Evolutionary conservation across 2,329 filamentous ascomycete species (phyloP), one percentile per base, ranked within the genome.

Genomic region (Xylariaceae sp.): DNA sequence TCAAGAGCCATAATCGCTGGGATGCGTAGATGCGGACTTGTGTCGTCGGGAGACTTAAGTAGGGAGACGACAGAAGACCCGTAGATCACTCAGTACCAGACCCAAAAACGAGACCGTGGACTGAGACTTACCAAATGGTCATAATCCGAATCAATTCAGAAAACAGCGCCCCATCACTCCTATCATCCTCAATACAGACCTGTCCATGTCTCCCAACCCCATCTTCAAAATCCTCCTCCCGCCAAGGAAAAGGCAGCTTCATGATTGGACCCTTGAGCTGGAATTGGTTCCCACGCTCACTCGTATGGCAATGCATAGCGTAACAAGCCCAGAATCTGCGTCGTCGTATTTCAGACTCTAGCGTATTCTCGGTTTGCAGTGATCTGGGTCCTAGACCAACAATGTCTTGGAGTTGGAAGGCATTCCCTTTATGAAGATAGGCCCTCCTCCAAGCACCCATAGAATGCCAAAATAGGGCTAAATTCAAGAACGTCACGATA

Each of bases 341-440:
- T 6, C 50, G 50, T 28, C 46, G 45, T 22, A 46, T 46, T 42
- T 53, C 46, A 31, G 46, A 45, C 42, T 53, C 34, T n/a, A 49
- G 31, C 2, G 41, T 45, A 11, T 46, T 46, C 6, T 34, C 41
- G 13, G 28, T 16, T 22, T 45, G 31, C 4, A 38, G 6, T 2
- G 46, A 38, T 34, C 44, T 45, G 7, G 50, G 50, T 14, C 50
- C 50, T n/a, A 53, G 31, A 11, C 50, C 46, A 5, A 49, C 13
- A 36, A 49, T 36, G 19, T 53, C 50, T 18, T 40, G 47, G 3
- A 49, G 17, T 12, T 49, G 46, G 36, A 53, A 42, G 14, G 50
- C 46, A 46, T 45, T 48, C 3, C 50, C 50, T 34, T 49, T 53
- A 5, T 44, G n/a, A 3, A 47, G 19, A 40, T 45, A 53, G 1